Evolutionary conservation across 2,329 filamentous ascomycete genomes (phyloP), one percentile per base, ranked within the genome.

Genomic region (Trichoderma atroviride): DNA sequence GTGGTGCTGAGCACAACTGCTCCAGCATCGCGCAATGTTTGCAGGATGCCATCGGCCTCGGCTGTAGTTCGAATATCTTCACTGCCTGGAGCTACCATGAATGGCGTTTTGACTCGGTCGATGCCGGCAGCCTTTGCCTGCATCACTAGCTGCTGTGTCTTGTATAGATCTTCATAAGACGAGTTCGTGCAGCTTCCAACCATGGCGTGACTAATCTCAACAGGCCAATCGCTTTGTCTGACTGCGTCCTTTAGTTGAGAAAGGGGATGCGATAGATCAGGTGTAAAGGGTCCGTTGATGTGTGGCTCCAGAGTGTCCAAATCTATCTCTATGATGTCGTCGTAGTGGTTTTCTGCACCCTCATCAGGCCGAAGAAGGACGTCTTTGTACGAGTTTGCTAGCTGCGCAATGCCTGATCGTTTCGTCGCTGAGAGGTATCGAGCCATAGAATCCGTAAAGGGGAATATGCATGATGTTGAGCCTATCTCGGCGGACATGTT

Each of bases 111-210:
- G 14, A 40, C 16, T 19, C 37, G 37, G 3, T 40, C 5, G 37
- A 40, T 40, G 14, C 37, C 37, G 73, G 94, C 84, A 74, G 94
- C 83, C 88, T 97, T 97, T 76, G 96, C 88, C 88, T 98, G 79
- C 37, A 19, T 40, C 37, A 40, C 37, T 7, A 40, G 37, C 37
- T 40, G 37, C 37, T 40, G 14, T 19, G 37, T 40, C 37, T 40
- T 40, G 37, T 40, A 40, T 19, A 40, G 9, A 40, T 98, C 96
- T 85, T 91, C 88, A 77, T 90, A 91, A 10, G 88, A 90, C 35
- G 87, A 89, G 89, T 99, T 99, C 77, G 96, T 99, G 92, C 96
- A 99, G 77, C 94, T 97, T 75, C 96, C 96, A 77, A 99, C 98
- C 70, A 99, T 86, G 79, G 95, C 95, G 74, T 97, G 96, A 86